phyloP scores from a whole-genome alignment of 1,139 yeast species.

The Keqinozyma sinolaborantium region DNA sequence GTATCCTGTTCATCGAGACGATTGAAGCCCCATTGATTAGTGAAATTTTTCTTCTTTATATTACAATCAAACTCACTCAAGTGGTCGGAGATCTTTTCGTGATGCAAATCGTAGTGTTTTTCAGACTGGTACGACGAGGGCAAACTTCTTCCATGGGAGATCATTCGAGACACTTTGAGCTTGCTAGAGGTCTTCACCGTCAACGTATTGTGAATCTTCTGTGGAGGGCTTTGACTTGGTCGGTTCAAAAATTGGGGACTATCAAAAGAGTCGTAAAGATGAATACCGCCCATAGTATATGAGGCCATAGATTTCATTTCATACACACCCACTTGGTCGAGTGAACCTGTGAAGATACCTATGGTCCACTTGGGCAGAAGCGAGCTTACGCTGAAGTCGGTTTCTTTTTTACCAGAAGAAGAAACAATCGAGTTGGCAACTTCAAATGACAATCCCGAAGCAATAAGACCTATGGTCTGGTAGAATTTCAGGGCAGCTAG shows the following conservation, averaged over 20 bases:
- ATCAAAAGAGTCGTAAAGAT: slow-evolving; percentile 22
- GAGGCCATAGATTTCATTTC: slow-evolving; percentile 33
- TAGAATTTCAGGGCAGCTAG: slow-evolving; percentile 25
- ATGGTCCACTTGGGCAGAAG: slow-evolving; percentile 26
- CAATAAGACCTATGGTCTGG: slow-evolving; percentile 23
- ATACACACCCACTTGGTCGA: slow-evolving; percentile 39
- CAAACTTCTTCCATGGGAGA: slow-evolving; percentile 27
- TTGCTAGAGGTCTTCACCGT: slow-evolving; percentile 28
- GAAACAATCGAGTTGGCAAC: slow-evolving; percentile 16
- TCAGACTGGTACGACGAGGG: slow-evolving; percentile 31
- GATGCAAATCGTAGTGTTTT: slow-evolving; percentile 18
- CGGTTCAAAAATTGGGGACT: slow-evolving; percentile 16
- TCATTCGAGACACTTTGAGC: slow-evolving; percentile 25
- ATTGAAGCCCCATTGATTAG: slow-evolving; percentile 36
- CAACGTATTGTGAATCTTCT: slow-evolving; percentile 15
- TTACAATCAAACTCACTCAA: slow-evolving; percentile 30
- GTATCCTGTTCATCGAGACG: slow-evolving; percentile 18
- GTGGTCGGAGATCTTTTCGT: slow-evolving; percentile 33
- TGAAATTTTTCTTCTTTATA: slow-evolving; percentile 24
- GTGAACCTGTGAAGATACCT: slow-evolving; percentile 31
- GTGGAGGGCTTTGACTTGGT: slow-evolving; percentile 1
- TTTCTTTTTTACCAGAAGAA: slow-evolving; percentile 19
- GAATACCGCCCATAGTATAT: slow-evolving; percentile 28
- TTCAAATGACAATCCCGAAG: slow-evolving; percentile 26
- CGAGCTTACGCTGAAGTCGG: slow-evolving; percentile 17